Evolutionary conservation across 768 basidiomycete species (phyloP).

Genomic region (Suillus discolor): DNA sequence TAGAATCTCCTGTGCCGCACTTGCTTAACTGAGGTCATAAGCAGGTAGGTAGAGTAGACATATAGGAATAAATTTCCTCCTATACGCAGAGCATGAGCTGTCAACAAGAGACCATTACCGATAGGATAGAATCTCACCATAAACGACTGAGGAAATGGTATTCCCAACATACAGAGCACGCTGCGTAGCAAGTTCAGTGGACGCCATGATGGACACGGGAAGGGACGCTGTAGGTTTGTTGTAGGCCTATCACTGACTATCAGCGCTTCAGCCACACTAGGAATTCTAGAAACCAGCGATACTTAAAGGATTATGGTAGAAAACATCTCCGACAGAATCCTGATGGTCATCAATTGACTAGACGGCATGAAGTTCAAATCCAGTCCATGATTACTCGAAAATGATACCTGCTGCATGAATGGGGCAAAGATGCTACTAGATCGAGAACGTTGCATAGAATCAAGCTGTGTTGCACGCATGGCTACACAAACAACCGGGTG

Average conservation of each 20-base stretch:
- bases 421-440: too few relatives aligned
- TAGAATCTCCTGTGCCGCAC: not conserved
- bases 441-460: too few relatives aligned
- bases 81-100: not conserved
- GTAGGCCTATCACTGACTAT: too few relatives aligned
- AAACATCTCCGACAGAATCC: too few relatives aligned
- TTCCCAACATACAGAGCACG: not conserved
- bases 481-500: too few relatives aligned
- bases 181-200: not conserved
- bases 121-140: not conserved
- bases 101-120: not conserved
- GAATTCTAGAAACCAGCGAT: not conserved
- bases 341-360: too few relatives aligned
- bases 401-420: too few relatives aligned
- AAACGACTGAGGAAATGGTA: not conserved
- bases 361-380: too few relatives aligned
- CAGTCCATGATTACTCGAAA: too few relatives aligned
- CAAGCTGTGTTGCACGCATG: too few relatives aligned
- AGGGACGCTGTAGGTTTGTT: not conserved
- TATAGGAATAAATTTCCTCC: not conserved
- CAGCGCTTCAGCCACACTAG: not conserved
- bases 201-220: not conserved
- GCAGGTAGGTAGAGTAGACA: not conserved
- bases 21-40: not conserved
- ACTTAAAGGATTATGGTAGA: not conserved